Conservation (phyloP, 306 rosid genomes). For the Quercus aquifolioides region DNA sequence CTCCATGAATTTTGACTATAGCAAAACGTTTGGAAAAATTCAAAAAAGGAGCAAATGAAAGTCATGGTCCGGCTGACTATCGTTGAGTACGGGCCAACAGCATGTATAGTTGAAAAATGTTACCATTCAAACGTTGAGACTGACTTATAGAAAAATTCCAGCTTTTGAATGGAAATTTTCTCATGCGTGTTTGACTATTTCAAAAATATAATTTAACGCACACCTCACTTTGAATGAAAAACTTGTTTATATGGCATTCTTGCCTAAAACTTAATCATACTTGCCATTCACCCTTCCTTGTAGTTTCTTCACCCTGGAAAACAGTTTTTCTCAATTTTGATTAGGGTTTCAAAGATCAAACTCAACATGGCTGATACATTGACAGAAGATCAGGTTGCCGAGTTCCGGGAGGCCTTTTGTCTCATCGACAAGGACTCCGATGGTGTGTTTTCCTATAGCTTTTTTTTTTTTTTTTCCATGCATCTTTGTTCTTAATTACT, state of each 20-base stretch:
- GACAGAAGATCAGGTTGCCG: slow-evolving; percentile 41
- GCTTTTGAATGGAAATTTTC: not conserved
- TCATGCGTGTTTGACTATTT: slow-evolving; percentile 6
- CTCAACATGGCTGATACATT: slow-evolving; percentile 36
- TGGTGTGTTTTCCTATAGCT: slow-evolving; percentile 25
- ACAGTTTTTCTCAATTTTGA: not conserved
- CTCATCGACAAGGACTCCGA: slow-evolving; percentile 47
- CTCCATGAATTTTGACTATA: not conserved
- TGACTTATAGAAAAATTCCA: not conserved
- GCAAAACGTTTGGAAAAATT: not conserved
- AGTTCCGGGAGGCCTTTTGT: slow-evolving; percentile 52
- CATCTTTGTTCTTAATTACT: too few relatives aligned
- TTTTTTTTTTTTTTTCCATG: too few relatives aligned
- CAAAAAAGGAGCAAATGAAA: not conserved
- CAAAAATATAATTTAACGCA: not conserved
- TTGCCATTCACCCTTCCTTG: not conserved
- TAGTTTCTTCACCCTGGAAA: not conserved
- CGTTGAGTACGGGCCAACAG: not conserved
- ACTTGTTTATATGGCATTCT: not conserved
- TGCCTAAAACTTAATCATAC: not conserved
- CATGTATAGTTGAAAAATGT: not conserved
- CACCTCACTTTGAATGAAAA: not conserved
- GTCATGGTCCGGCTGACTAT: not conserved
- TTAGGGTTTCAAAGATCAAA: not conserved
- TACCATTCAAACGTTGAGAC: not conserved